These are phyloP conservation scores for Epichloe typhina DNA, from an alignment of 2,329 filamentous ascomycete species.

Conservation along the genomic window DNA sequence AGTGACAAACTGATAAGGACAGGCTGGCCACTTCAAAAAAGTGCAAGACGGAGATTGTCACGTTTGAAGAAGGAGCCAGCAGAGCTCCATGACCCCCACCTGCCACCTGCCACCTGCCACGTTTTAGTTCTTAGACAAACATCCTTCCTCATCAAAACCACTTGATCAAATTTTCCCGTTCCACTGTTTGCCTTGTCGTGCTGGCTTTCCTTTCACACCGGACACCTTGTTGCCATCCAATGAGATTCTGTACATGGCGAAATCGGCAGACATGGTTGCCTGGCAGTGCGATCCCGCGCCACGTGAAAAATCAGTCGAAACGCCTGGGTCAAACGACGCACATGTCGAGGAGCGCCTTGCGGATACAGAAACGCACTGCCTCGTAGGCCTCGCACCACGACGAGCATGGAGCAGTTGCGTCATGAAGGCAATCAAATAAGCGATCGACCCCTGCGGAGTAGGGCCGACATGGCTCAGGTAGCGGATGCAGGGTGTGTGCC, in stretches of 20 bases:
- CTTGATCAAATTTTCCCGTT: neutral
- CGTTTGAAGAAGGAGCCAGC: too few species aligned
- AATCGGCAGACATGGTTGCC: neutral
- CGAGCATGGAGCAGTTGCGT: conserved; percentile 1
- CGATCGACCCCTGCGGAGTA: conserved; percentile 4
- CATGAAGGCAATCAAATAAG: conserved; percentile 1
- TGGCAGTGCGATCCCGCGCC: neutral
- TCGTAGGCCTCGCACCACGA: neutral
- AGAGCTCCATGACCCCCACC: too few species aligned
- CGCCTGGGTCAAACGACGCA: neutral
- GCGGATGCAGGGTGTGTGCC: conserved; percentile 2
- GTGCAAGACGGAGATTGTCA: too few species aligned
- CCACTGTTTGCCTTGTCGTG: neutral
- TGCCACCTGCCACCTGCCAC: too few species aligned
- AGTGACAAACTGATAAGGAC: too few species aligned
- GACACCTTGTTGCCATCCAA: neutral
- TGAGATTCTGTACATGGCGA: neutral
- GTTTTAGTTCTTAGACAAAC: neutral
- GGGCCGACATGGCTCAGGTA: neutral
- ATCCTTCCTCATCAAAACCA: neutral
- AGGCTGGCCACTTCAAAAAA: too few species aligned
- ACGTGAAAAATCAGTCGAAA: neutral
- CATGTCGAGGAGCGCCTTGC: neutral
- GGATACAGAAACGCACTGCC: neutral
- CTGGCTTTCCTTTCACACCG: neutral